phyloP scores from a whole-genome alignment of 805 yeast genomes.

The Myxozyma geophila region DNA sequence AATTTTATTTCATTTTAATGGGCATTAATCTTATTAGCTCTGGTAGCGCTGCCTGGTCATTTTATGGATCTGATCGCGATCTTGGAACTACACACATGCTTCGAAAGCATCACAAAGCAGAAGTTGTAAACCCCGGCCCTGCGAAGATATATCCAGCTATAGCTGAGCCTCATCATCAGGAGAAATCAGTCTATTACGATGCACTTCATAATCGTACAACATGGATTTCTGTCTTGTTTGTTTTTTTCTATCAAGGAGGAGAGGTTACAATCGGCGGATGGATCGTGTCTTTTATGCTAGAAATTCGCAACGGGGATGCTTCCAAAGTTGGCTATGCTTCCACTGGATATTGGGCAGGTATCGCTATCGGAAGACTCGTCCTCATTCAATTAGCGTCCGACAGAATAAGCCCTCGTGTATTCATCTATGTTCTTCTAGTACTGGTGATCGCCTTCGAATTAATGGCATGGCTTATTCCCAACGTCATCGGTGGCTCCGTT shows the following conservation, averaged over 20 bases:
- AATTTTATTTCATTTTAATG: constrained; percentile 55
- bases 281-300: constrained; percentile 65
- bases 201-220: constrained; percentile 15
- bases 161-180: background rate
- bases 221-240: constrained; percentile 57
- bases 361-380: constrained; percentile 64
- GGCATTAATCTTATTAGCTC: constrained; percentile 48
- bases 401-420: constrained; percentile 38
- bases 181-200: constrained; percentile 13
- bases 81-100: constrained; percentile 27
- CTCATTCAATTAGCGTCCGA: constrained; percentile 42
- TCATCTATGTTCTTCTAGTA: constrained; percentile 47
- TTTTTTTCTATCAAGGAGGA: constrained; percentile 69
- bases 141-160: background rate
- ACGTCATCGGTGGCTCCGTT: constrained; percentile 52
- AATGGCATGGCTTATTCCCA: constrained; percentile 57
- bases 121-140: background rate
- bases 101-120: constrained; percentile 16
- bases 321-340: constrained; percentile 63
- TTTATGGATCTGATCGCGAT: constrained; percentile 41
- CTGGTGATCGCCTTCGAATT: constrained; percentile 48
- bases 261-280: constrained; percentile 76
- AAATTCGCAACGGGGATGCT: constrained; percentile 55
- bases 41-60: constrained; percentile 50
- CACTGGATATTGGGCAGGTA: constrained; percentile 73